Conservation (phyloP, 129 eudicot species). For the Pseudognaphalium luteoalbum region DNA sequence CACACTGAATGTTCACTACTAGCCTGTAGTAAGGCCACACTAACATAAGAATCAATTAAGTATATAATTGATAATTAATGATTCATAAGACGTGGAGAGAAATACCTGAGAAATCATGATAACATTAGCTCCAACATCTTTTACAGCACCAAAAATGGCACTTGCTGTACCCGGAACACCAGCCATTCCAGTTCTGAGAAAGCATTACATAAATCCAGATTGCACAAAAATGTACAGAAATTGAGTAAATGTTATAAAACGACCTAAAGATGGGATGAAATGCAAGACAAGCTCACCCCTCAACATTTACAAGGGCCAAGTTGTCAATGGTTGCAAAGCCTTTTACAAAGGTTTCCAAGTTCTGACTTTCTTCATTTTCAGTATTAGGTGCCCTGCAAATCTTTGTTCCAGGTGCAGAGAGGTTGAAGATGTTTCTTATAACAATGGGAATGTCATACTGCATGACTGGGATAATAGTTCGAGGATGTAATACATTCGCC, state of each 20-base stretch:
- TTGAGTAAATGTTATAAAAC: background rate
- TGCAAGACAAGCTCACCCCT: constrained; percentile 66
- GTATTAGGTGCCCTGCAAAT: constrained; percentile 55
- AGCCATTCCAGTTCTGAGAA: constrained; percentile 95
- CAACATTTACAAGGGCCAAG: constrained; percentile 94
- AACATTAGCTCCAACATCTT: constrained; percentile 97
- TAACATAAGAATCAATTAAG: constrained; percentile 6
- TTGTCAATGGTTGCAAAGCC: constrained; percentile 99
- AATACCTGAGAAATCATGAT: constrained; percentile 96
- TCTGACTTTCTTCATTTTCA: constrained; percentile 51
- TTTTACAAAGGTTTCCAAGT: constrained; percentile 67
- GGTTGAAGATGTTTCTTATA: constrained; percentile 94
- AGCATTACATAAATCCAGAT: constrained; percentile 31
- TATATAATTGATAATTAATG: background rate
- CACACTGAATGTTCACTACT: constrained; percentile 99
- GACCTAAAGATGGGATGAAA: constrained; percentile 7
- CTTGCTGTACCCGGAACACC: constrained; percentile 99
- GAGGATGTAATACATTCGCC: constrained; percentile 97
- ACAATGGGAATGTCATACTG: constrained; percentile 90
- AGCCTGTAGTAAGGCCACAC: constrained; percentile 51
- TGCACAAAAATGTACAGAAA: constrained; percentile 13
- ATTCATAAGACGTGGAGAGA: background rate
- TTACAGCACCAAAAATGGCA: constrained; percentile 88
- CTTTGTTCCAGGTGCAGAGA: constrained; percentile 94
- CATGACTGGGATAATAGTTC: constrained; percentile 99